phyloP scores from a whole-genome alignment of 164 flowering plant genomes.

The Annona cherimola region DNA sequence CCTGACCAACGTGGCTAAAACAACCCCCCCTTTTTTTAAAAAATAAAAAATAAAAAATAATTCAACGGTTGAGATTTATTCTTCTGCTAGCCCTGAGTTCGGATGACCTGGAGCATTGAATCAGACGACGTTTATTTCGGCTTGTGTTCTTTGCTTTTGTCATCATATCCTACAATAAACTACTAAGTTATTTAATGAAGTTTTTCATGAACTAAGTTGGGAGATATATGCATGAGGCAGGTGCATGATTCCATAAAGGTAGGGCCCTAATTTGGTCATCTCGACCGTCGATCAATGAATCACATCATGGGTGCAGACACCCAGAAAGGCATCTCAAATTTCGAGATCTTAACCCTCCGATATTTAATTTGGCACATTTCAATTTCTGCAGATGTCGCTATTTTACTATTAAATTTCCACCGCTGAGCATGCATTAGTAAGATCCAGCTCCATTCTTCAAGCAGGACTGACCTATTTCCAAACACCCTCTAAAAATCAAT shows the following conservation, averaged over 20 bases:
- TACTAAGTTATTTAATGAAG: too few species aligned
- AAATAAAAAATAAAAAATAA: too few species aligned
- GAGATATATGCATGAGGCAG: neutral
- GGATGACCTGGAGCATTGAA: neutral
- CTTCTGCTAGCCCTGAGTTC: neutral
- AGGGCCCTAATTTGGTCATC: neutral
- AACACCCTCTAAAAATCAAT: too few species aligned
- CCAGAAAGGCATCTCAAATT: neutral
- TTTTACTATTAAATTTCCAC: too few species aligned
- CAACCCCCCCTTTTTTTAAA: too few species aligned
- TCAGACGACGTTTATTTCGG: neutral
- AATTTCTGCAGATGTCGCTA: neutral
- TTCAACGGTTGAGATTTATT: neutral
- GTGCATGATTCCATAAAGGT: neutral
- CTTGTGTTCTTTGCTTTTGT: neutral
- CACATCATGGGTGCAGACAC: neutral
- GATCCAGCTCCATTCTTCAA: neutral
- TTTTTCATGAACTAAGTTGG: conserved; percentile 29
- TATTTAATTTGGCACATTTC: neutral
- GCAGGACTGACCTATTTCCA: neutral
- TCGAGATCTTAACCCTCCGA: neutral
- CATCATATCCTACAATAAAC: too few species aligned
- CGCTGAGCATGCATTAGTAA: neutral
- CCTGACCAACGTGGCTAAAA: too few species aligned
- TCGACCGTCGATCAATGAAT: neutral